Base-by-base conservation (phyloP, 2,329 filamentous ascomycete genomes). In the Elsinoe arachidis region DNA sequence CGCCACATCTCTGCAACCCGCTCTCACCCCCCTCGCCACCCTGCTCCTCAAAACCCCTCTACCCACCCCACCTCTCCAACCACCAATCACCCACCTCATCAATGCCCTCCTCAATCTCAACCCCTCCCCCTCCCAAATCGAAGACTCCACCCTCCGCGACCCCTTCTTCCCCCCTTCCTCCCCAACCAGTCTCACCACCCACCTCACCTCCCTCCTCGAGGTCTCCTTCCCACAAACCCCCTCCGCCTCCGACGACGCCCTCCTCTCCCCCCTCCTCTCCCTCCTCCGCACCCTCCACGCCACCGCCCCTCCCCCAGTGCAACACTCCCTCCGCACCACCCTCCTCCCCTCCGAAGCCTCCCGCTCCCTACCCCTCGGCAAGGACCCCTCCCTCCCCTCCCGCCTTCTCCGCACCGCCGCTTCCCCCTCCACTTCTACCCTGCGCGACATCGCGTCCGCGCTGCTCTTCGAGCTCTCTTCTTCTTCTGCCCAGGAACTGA, bases 391-490 rank as follows among this genome's bases (percentile, higher is more conserved):
- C 0, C 75, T 97, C 0, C 80, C 92, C 1, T 86, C 90, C 1
- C 83, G 84, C 59, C 76, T 99, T 1, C 79, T 99, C 53, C 82
- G 84, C 56, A 82, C 93, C 39, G 90, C 88, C 2, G 88, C 85
- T 4, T 88, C 87, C 12, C 81, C 90, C 0, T 72, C 83, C 43
- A 80, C 87, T 0, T 83, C 88, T 0, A 83, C 85, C 38, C 75
- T 96, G 2, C 83, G 90, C 15, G 83, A 87, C 47, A 81, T 82
- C 15, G 86, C 95, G 55, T 88, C 87, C 0, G 79, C 85, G 30
- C 77, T 99, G 21, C 80, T 96, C 60, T 99, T 95, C 68, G 87
- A 95, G 62, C 78, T 97, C 26, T 96, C 90, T 0, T 86, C 86
- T 62, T 87, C 85, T 64, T 85, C 96, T 64, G 82, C 91, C 0